Percentiles rank a stretch among this genome's conserved stretches.
These are phyloP conservation scores for Gracilariopsis chorda DNA, from an alignment of 23 red algal species.

Conservation along the genomic window DNA sequence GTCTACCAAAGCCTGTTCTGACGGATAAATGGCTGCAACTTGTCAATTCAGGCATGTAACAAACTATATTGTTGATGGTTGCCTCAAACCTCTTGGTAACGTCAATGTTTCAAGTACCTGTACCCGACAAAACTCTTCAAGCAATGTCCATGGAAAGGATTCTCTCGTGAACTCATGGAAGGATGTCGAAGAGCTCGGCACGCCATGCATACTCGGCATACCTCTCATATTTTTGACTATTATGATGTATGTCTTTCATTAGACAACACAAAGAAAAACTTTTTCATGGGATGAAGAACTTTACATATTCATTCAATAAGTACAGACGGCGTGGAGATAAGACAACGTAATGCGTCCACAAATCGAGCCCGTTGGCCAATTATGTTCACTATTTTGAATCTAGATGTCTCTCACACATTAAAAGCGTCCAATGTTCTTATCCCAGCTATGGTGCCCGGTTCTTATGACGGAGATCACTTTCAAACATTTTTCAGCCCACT, in stretches of 20 bases:
- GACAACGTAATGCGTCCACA: too few species aligned
- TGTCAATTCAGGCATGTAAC: background rate
- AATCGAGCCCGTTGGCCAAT: background rate
- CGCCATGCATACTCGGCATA: background rate
- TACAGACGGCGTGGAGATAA: too few species aligned
- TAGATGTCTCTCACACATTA: background rate
- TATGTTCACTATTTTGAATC: background rate
- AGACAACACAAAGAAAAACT: background rate
- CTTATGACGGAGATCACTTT: background rate
- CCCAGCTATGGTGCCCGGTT: background rate
- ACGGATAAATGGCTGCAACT: background rate
- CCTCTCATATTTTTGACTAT: background rate
- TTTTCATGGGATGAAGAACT: background rate
- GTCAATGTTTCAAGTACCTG: background rate
- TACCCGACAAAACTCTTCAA: too few species aligned
- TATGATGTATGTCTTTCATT: background rate
- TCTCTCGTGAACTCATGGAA: too few species aligned
- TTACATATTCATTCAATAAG: background rate
- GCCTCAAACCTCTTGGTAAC: background rate
- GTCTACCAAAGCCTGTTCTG: background rate
- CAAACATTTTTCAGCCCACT: background rate
- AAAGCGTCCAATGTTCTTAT: background rate
- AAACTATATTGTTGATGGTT: background rate
- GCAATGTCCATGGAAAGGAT: too few species aligned
- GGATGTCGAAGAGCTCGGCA: background rate